Conservation (phyloP, 768 basidiomycete species). For the Pleurotus pulmonarius region DNA sequence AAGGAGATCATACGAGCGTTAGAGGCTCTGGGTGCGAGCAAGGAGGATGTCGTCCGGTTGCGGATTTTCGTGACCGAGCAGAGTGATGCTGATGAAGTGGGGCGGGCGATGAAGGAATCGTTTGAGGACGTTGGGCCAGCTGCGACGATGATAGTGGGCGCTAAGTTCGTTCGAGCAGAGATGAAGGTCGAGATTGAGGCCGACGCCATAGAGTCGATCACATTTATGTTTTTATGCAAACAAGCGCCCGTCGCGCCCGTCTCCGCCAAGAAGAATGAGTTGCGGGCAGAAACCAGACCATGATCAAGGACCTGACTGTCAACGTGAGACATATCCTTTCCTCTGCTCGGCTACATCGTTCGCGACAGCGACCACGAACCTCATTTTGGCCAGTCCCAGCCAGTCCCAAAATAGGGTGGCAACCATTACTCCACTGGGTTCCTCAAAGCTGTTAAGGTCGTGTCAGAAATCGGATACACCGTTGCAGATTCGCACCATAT, state of each 20-base stretch:
- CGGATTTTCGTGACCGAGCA: slow-evolving; percentile 45
- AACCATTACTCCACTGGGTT: background rate
- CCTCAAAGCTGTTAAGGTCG: slow-evolving; percentile 7
- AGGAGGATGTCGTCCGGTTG: slow-evolving; percentile 41
- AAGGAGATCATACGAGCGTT: slow-evolving; percentile 40
- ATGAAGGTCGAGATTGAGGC: slow-evolving; percentile 59
- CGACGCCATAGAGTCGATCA: slow-evolving; percentile 27
- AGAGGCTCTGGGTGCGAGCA: slow-evolving; percentile 37
- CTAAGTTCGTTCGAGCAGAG: slow-evolving; percentile 36
- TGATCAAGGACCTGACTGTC: too few relatives aligned
- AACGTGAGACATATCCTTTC: too few relatives aligned
- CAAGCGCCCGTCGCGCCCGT: too few relatives aligned
- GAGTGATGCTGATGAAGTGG: slow-evolving; percentile 34
- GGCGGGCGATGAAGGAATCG: slow-evolving; percentile 36
- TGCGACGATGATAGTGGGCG: slow-evolving; percentile 53
- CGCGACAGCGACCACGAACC: too few relatives aligned
- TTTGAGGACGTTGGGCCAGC: slow-evolving; percentile 40
- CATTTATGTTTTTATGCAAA: too few relatives aligned
- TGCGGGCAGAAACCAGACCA: too few relatives aligned
- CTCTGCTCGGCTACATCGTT: too few relatives aligned
- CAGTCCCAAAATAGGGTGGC: slow-evolving; percentile 1
- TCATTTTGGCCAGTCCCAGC: too few relatives aligned
- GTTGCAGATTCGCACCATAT: background rate
- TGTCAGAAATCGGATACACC: too few relatives aligned
- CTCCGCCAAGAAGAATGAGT: too few relatives aligned